Conservation (phyloP, 164 flowering plant genomes). For the Liriodendron chinense region DNA sequence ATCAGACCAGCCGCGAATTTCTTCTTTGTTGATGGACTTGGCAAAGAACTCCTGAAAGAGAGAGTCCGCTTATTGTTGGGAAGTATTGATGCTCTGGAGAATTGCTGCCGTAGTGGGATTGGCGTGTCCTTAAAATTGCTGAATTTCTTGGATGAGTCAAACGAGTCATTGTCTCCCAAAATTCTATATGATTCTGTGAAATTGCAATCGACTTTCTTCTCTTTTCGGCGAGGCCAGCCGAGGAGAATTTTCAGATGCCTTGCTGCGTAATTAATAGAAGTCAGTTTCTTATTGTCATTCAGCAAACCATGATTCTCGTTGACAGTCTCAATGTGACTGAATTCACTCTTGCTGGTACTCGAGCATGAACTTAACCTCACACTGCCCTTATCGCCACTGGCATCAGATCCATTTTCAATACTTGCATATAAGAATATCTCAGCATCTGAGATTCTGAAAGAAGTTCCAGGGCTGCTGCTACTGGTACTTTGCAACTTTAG, state of each 20-base stretch:
- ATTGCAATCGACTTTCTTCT: constrained; percentile 28
- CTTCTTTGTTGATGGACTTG: constrained; percentile 79
- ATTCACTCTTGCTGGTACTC: constrained; percentile 31
- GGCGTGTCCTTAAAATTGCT: constrained; percentile 47
- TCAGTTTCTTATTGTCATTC: constrained; percentile 24
- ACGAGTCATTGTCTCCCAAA: constrained; percentile 26
- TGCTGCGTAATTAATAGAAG: constrained; percentile 46
- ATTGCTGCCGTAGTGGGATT: constrained; percentile 67
- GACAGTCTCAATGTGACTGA: constrained; percentile 26
- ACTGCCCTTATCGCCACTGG: constrained; percentile 28
- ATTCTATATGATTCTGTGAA: constrained; percentile 15
- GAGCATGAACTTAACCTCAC: constrained; percentile 39
- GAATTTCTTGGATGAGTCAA: constrained; percentile 30
- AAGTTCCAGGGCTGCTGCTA: constrained; percentile 79
- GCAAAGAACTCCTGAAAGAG: constrained; percentile 58
- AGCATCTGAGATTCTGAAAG: constrained; percentile 72
- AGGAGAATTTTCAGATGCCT: constrained; percentile 55
- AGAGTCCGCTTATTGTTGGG: constrained; percentile 66
- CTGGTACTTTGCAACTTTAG: constrained; percentile 55
- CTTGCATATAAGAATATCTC: constrained; percentile 68
- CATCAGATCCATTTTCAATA: constrained; percentile 38
- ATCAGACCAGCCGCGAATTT: constrained; percentile 64
- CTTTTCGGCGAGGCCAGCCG: constrained; percentile 53
- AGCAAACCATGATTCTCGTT: constrained; percentile 9
- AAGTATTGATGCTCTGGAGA: constrained; percentile 47